Conservation (phyloP, 2,329 filamentous ascomycete genomes). For the Setomelanomma holmii region DNA sequence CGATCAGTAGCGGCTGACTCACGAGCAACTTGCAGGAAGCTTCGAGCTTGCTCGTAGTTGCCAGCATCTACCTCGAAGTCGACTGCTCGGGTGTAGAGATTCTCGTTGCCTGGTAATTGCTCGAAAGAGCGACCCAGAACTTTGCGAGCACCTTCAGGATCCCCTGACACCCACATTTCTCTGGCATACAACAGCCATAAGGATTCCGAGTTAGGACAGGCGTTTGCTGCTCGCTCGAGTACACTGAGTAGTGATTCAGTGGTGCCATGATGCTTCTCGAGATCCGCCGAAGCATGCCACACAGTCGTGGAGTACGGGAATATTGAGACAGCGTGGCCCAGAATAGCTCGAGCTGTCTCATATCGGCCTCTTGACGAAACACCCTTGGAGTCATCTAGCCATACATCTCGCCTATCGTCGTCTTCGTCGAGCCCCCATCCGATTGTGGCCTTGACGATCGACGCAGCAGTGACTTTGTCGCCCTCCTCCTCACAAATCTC, state of each 20-base stretch:
- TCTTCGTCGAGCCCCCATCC: slow-evolving; percentile 95
- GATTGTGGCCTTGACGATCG: slow-evolving; percentile 90
- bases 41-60: slow-evolving; percentile 80
- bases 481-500: slow-evolving; percentile 95
- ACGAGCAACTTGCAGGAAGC: slow-evolving; percentile 81
- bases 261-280: slow-evolving; percentile 88
- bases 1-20: slow-evolving; percentile 92
- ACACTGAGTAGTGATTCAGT: slow-evolving; percentile 84
- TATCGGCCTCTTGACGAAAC: slow-evolving; percentile 83
- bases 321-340: slow-evolving; percentile 85
- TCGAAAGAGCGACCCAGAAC: slow-evolving; percentile 91
- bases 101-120: slow-evolving; percentile 94
- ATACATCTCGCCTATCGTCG: slow-evolving; percentile 93
- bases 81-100: slow-evolving; percentile 96
- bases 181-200: slow-evolving; percentile 96
- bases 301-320: slow-evolving; percentile 88
- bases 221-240: slow-evolving; percentile 91
- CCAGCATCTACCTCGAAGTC: slow-evolving; percentile 93
- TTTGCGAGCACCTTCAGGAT: slow-evolving; percentile 83
- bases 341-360: slow-evolving; percentile 91
- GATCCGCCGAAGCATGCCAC: slow-evolving; percentile 88
- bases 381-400: slow-evolving; percentile 89
- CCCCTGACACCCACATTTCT: slow-evolving; percentile 89
- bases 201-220: slow-evolving; percentile 87
- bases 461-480: slow-evolving; percentile 82